Conservation (phyloP, 2,329 filamentous ascomycete genomes). For the Exophiala sideris region DNA sequence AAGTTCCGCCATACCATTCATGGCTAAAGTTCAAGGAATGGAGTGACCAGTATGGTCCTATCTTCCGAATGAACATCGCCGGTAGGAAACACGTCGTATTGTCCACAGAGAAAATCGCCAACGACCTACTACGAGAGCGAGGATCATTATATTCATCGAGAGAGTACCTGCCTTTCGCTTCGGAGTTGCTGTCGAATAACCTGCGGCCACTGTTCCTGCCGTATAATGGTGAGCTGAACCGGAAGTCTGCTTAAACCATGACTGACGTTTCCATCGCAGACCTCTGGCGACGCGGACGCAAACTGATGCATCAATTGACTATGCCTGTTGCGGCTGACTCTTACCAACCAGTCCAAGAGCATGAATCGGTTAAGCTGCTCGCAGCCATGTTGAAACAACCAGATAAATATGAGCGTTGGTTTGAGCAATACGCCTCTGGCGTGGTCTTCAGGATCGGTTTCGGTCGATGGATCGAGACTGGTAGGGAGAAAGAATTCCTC, state of each 20-base stretch:
- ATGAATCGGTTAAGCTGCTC: conserved; percentile 32
- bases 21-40: conserved; percentile 43
- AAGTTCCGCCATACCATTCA: conserved; percentile 35
- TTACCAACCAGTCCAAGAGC: conserved; percentile 32
- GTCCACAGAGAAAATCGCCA: conserved; percentile 39
- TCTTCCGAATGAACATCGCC: conserved; percentile 45
- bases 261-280: neutral
- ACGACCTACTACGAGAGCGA: conserved; percentile 42
- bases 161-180: conserved; percentile 35
- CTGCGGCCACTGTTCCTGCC: conserved; percentile 31
- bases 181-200: conserved; percentile 32
- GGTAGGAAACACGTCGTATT: conserved; percentile 38
- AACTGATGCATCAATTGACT: conserved; percentile 42
- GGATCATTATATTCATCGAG: conserved; percentile 39
- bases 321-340: conserved; percentile 31
- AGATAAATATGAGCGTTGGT: conserved; percentile 33
- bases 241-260: conserved; percentile 36
- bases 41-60: conserved; percentile 36
- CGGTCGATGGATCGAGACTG: conserved; percentile 29
- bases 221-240: conserved; percentile 30
- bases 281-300: conserved; percentile 42
- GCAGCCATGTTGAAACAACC: conserved; percentile 32
- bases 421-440: conserved; percentile 38
- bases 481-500: conserved; percentile 22
- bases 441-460: conserved; percentile 38